phyloP scores from a whole-genome alignment of 2,329 filamentous ascomycete genomes.

The Trichoderma polysporum region DNA sequence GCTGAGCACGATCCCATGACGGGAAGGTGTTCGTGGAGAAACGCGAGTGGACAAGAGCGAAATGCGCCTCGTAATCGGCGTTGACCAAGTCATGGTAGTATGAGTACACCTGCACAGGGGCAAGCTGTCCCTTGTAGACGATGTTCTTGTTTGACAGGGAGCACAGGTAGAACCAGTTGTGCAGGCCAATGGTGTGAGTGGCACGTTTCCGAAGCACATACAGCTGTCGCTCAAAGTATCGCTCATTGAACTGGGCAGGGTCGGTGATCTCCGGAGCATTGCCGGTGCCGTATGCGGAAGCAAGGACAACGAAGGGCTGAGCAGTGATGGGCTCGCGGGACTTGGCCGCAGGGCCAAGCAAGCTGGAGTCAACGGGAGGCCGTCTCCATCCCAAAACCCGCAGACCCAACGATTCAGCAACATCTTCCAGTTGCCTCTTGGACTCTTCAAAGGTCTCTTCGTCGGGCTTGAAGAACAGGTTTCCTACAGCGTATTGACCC shows the following conservation, averaged over 20 bases:
- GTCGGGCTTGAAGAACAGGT: slow-evolving; percentile 98
- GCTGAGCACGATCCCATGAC: slow-evolving; percentile 96
- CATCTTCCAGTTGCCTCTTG: slow-evolving; percentile 88
- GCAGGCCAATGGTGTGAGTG: slow-evolving; percentile 89
- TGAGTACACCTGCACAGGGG: slow-evolving; percentile 92
- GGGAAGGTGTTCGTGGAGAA: slow-evolving; percentile 99
- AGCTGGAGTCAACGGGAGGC: slow-evolving; percentile 87
- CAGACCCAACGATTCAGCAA: slow-evolving; percentile 82
- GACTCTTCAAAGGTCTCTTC: slow-evolving; percentile 86
- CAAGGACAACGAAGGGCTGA: slow-evolving; percentile 90
- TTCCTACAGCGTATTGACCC: slow-evolving; percentile 95
- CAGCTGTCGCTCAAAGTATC: slow-evolving; percentile 86
- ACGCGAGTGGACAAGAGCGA: slow-evolving; percentile 92
- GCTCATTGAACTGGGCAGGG: slow-evolving; percentile 76
- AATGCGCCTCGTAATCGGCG: slow-evolving; percentile 95
- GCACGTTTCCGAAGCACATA: slow-evolving; percentile 93
- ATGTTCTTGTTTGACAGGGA: slow-evolving; percentile 98
- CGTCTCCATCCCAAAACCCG: slow-evolving; percentile 95
- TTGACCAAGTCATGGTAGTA: slow-evolving; percentile 98
- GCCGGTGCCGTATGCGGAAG: slow-evolving; percentile 79
- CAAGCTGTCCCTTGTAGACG: slow-evolving; percentile 96
- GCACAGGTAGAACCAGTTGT: slow-evolving; percentile 99
- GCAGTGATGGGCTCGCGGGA: slow-evolving; percentile 94
- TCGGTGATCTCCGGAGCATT: slow-evolving; percentile 77
- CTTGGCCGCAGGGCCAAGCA: slow-evolving; percentile 87